Conservation (phyloP, 2,329 filamentous ascomycete species). For the Colletotrichum simmondsii region DNA sequence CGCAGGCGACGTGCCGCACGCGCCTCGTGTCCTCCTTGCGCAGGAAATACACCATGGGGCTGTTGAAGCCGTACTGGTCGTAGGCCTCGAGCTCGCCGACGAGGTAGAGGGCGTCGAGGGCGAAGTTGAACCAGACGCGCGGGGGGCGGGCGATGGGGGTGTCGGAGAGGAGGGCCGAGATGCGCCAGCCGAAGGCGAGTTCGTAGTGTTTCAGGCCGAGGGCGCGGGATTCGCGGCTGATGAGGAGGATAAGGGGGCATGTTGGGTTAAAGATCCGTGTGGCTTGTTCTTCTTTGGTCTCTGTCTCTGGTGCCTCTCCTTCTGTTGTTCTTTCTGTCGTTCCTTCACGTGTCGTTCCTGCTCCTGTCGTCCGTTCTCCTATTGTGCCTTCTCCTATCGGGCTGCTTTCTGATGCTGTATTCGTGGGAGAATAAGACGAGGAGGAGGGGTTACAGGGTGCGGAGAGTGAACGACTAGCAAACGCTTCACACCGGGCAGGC, state of each 20-base stretch:
- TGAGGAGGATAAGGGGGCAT: slow-evolving; percentile 55
- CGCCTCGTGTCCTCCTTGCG: slow-evolving; percentile 53
- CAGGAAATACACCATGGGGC: slow-evolving; percentile 61
- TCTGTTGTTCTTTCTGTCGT: neutral
- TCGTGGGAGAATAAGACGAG: slow-evolving; percentile 32
- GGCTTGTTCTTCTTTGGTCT: neutral
- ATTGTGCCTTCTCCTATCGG: no score
- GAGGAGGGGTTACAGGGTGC: slow-evolving; percentile 33
- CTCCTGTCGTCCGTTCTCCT: neutral
- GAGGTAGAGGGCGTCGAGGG: slow-evolving; percentile 57
- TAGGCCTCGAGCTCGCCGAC: slow-evolving; percentile 60
- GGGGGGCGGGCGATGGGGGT: slow-evolving; percentile 48
- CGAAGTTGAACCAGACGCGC: slow-evolving; percentile 60
- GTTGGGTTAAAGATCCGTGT: slow-evolving; percentile 35
- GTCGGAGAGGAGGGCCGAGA: slow-evolving; percentile 51
- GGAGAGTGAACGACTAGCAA: slow-evolving; percentile 32
- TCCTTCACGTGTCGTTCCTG: neutral
- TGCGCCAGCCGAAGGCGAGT: slow-evolving; percentile 58
- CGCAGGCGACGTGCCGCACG: slow-evolving; percentile 55
- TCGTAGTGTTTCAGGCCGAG: slow-evolving; percentile 57
- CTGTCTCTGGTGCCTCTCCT: neutral
- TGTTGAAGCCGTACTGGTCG: slow-evolving; percentile 57
- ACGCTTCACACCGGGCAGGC: slow-evolving; percentile 38
- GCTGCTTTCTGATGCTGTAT: neutral
- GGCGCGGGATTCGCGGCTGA: slow-evolving; percentile 54